A percentile compares a stretch with the other conserved stretches of the same genome.
These are phyloP conservation scores for Plasmodium vinckei DNA, from an alignment of 169 alveolate species.

Conservation along the genomic window DNA sequence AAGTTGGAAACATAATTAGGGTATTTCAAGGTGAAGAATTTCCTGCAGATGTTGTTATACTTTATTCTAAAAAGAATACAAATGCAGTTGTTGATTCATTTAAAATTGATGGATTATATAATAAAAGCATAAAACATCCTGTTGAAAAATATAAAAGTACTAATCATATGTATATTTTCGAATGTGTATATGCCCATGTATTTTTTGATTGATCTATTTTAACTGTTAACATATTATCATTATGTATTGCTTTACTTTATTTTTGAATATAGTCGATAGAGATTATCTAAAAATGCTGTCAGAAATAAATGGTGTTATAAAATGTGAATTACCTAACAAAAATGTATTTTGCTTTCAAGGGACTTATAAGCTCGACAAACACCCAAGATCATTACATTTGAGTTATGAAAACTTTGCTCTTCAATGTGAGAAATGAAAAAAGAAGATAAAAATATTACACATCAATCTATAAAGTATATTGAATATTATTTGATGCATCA, in stretches of 20 bases:
- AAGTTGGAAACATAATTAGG: constrained; percentile 73
- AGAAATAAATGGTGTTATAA: constrained; percentile 72
- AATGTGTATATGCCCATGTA: constrained; percentile 2
- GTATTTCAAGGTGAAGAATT: constrained; percentile 66
- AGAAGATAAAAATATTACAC: not conserved
- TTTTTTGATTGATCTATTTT: not conserved
- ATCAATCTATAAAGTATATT: no score
- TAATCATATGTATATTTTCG: not conserved
- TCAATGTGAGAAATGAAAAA: constrained; percentile 51
- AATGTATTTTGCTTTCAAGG: constrained; percentile 71
- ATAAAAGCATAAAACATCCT: constrained; percentile 57
- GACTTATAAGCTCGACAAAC: constrained; percentile 53
- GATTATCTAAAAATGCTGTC: constrained; percentile 74
- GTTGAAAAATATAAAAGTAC: constrained; percentile 75
- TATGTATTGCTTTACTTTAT: not conserved
- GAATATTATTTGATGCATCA: no score
- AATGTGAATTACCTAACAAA: constrained; percentile 75
- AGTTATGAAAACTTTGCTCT: constrained; percentile 67
- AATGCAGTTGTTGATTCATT: constrained; percentile 69
- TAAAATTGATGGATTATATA: constrained; percentile 67
- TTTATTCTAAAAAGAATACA: constrained; percentile 55
- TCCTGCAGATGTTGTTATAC: constrained; percentile 76
- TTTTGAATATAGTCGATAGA: constrained; percentile 45
- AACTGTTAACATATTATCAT: not conserved
- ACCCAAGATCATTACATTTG: constrained; percentile 63